Conservation (phyloP, 2,329 filamentous ascomycete species). For the Gremmenia infestans region DNA sequence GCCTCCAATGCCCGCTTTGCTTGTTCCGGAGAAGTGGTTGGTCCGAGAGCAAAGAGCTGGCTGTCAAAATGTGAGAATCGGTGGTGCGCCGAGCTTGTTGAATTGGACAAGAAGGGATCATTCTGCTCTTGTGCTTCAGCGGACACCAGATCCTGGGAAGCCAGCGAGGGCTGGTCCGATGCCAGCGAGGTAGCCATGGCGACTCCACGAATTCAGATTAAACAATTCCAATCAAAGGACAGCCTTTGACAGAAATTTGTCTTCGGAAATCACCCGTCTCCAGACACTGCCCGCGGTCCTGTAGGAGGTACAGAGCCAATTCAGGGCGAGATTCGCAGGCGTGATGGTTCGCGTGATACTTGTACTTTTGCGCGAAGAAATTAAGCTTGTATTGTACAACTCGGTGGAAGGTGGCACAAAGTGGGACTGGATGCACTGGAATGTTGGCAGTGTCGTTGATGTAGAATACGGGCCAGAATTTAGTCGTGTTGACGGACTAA, state of each 20-base stretch:
- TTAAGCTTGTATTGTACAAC: slow-evolving; percentile 2
- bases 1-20: slow-evolving; percentile 85
- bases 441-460: slow-evolving; percentile 11
- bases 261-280: slow-evolving; percentile 2
- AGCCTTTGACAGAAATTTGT: neutral
- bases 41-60: slow-evolving; percentile 71
- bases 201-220: slow-evolving; percentile 25
- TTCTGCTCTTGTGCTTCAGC: slow-evolving; percentile 16
- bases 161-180: slow-evolving; percentile 23
- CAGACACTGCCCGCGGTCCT: neutral
- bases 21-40: slow-evolving; percentile 75
- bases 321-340: slow-evolving; percentile 2
- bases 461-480: slow-evolving; percentile 3
- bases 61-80: slow-evolving; percentile 81
- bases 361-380: neutral
- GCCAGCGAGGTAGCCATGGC: slow-evolving; percentile 25
- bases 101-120: slow-evolving; percentile 54
- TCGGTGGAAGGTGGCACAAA: slow-evolving; percentile 9
- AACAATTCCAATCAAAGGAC: slow-evolving; percentile 6
- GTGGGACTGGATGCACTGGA: slow-evolving; percentile 10
- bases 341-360: neutral
- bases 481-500: slow-evolving; percentile 13
- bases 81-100: slow-evolving; percentile 55
- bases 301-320: neutral
- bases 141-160: slow-evolving; percentile 18